These are phyloP conservation scores for Turritis glabra DNA, from an alignment of 345 rosid genomes.

Conservation along the genomic window DNA sequence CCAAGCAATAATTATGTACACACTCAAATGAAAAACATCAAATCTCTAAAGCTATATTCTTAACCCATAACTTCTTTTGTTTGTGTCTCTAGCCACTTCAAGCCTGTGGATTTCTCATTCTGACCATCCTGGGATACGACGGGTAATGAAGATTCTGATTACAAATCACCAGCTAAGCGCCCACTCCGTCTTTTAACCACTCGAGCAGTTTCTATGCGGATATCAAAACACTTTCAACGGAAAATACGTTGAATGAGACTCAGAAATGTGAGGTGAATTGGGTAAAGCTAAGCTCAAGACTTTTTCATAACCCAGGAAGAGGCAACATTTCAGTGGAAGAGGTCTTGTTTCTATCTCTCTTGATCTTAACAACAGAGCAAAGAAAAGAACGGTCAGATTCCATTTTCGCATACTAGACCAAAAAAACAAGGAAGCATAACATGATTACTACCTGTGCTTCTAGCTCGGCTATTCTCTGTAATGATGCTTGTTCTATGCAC, in stretches of 20 bases:
- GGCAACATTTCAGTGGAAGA: neutral
- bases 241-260: neutral
- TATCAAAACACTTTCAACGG: conserved; percentile 5
- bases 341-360: conserved; percentile 26
- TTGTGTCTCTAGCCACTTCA: conserved; percentile 20
- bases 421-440: neutral
- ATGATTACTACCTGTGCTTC: conserved; percentile 43
- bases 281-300: neutral
- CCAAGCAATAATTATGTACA: conserved; percentile 22
- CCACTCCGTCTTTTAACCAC: neutral
- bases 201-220: neutral
- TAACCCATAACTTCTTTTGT: conserved; percentile 8
- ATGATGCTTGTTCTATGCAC: conserved; percentile 73
- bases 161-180: conserved; percentile 10
- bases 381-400: neutral
- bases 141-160: no score
- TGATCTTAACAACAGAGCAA: conserved; percentile 28
- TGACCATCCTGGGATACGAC: neutral
- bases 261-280: neutral
- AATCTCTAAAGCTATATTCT: conserved; percentile 20
- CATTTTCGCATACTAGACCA: neutral
- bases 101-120: neutral
- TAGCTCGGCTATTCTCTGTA: conserved; percentile 83
- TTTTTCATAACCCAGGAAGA: conserved; percentile 15
- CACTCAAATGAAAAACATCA: neutral